These are phyloP conservation scores for Choanephora cucurbitarum DNA, from an alignment of 371 early-diverging fungal species.

Conservation along the genomic window DNA sequence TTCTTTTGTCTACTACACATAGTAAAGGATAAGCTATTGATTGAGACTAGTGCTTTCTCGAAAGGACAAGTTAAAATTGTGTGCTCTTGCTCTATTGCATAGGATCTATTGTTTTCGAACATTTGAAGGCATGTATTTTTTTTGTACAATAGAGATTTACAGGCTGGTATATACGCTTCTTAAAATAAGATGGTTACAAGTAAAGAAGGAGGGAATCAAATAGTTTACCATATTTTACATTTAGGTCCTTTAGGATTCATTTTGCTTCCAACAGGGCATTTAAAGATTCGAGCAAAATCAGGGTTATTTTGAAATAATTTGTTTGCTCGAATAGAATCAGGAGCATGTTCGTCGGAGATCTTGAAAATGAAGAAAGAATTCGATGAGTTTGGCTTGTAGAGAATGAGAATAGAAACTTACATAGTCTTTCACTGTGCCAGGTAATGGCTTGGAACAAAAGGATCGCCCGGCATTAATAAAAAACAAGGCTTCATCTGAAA, in stretches of 20 bases:
- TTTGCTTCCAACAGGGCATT: slow-evolving; percentile 46
- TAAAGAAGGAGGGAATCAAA: background rate
- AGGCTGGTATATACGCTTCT: too few species aligned
- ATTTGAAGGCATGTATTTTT: too few species aligned
- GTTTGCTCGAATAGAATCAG: slow-evolving; percentile 52
- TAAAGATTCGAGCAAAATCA: slow-evolving; percentile 58
- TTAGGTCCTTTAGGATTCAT: slow-evolving; percentile 48
- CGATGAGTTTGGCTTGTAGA: too few species aligned
- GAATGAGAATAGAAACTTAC: slow-evolving; percentile 18
- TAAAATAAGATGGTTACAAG: background rate
- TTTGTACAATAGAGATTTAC: too few species aligned
- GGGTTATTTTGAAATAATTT: slow-evolving; percentile 55
- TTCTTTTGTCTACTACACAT: too few species aligned
- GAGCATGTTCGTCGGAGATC: slow-evolving; percentile 51
- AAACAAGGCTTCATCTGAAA: slow-evolving; percentile 46
- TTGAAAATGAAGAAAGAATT: slow-evolving; percentile 8
- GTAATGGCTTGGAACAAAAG: slow-evolving; percentile 40
- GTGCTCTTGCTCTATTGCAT: too few species aligned
- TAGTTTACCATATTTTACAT: slow-evolving; percentile 43
- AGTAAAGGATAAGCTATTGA: too few species aligned
- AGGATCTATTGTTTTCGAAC: too few species aligned
- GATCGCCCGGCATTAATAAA: slow-evolving; percentile 45
- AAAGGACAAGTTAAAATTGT: too few species aligned
- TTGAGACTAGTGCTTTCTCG: too few species aligned
- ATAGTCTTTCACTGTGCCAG: slow-evolving; percentile 24